A percentile compares a stretch with the other conserved stretches of the same genome.
Conservation (phyloP, 805 yeast genomes). For the Suhomyces kilbournensis region DNA sequence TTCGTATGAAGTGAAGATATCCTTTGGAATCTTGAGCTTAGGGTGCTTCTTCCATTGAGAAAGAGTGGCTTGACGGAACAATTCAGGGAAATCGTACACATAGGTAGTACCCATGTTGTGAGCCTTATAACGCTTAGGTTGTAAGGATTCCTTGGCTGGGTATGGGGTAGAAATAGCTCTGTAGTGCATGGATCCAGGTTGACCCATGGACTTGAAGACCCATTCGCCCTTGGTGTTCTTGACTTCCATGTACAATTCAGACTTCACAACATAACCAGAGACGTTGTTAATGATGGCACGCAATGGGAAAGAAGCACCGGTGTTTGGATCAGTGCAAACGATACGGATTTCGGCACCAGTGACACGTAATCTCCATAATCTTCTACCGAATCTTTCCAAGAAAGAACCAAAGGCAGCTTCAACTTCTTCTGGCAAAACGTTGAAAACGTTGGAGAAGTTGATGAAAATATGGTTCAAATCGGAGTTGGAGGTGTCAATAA, state of each 20-base stretch:
- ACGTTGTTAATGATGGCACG: conserved; percentile 96
- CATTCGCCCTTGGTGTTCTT: conserved; percentile 91
- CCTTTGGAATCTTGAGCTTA: conserved; percentile 64
- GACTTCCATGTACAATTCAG: conserved; percentile 92
- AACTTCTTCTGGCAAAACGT: conserved; percentile 91
- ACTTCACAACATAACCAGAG: conserved; percentile 94
- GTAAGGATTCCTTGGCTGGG: conserved; percentile 96
- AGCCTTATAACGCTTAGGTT: conserved; percentile 98
- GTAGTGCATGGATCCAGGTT: conserved; percentile 96
- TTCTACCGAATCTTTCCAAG: conserved; percentile 94
- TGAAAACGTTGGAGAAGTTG: conserved; percentile 94
- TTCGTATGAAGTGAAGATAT: conserved; percentile 75
- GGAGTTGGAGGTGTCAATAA: conserved; percentile 89
- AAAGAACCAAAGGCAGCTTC: conserved; percentile 97
- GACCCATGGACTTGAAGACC: conserved; percentile 93
- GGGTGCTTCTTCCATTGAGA: conserved; percentile 78
- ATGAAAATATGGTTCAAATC: conserved; percentile 97
- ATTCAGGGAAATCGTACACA: conserved; percentile 97
- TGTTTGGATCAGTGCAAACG: conserved; percentile 83
- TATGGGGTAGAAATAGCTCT: conserved; percentile 95
- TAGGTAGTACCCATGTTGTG: conserved; percentile 98
- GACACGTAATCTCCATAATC: conserved; percentile 94
- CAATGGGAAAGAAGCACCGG: conserved; percentile 90
- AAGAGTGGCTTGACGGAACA: conserved; percentile 88
- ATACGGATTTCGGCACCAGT: conserved; percentile 97